Evolutionary conservation across 2,329 filamentous ascomycete genomes (phyloP).

Genomic region (Phialemonium atrogriseum): DNA sequence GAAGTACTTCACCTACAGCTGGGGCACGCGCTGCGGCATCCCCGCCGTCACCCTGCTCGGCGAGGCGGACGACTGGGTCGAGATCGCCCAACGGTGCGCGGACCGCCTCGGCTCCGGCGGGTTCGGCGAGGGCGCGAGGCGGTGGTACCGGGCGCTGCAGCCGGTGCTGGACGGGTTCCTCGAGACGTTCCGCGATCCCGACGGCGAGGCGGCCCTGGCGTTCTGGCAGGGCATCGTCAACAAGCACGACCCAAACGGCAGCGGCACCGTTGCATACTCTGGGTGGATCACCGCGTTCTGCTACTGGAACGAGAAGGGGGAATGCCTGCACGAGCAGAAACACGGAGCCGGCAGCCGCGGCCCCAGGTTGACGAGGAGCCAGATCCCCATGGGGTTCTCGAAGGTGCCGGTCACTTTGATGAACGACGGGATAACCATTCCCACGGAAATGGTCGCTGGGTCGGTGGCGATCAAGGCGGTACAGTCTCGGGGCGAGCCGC

Average conservation of each 20-base stretch:
- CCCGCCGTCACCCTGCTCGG: constrained; percentile 44
- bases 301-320: constrained; percentile 18
- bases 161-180: constrained; percentile 19
- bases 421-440: constrained; percentile 15
- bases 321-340: constrained; percentile 10
- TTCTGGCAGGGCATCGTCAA: constrained; percentile 22
- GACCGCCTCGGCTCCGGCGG: constrained; percentile 4
- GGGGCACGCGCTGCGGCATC: constrained; percentile 31
- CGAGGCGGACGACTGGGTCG: constrained; percentile 34
- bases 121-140: constrained; percentile 7
- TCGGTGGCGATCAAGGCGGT: constrained; percentile 17
- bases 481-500: constrained; percentile 9
- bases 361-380: constrained; percentile 12
- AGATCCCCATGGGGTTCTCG: constrained; percentile 20
- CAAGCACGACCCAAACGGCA: constrained; percentile 17
- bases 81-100: constrained; percentile 9
- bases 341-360: not conserved
- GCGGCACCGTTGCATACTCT: constrained; percentile 18
- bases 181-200: constrained; percentile 17
- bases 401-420: constrained; percentile 19
- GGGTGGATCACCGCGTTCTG: constrained; percentile 26
- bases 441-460: constrained; percentile 21
- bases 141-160: constrained; percentile 12
- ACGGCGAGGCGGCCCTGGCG: constrained; percentile 6
- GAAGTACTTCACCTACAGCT: constrained; percentile 34